A percentile compares a stretch with the other conserved stretches of the same genome.
phyloP scores from a whole-genome alignment of 139 green algal genomes.

The Limnomonas spitsbergensis region DNA sequence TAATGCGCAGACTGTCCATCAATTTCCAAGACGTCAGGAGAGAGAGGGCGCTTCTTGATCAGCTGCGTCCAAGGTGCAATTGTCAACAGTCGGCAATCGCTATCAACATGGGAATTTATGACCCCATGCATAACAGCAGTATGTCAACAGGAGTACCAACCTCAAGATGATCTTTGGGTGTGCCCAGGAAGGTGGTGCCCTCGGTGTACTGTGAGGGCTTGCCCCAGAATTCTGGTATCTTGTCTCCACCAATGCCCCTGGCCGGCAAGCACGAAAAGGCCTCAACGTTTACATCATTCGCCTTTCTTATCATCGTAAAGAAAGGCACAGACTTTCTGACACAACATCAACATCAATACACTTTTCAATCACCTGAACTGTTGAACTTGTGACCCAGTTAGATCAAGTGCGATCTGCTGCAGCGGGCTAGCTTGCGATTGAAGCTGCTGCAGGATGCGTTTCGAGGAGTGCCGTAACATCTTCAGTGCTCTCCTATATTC shows the following conservation, averaged over 20 bases:
- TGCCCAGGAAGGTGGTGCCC: slow-evolving; percentile 89
- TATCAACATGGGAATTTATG: too few relatives aligned
- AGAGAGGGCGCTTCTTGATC: slow-evolving; percentile 82
- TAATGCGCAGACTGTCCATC: slow-evolving; percentile 78
- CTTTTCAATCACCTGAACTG: neutral
- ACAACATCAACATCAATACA: neutral
- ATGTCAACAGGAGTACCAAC: too few relatives aligned
- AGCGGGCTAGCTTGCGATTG: neutral
- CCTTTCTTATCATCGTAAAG: neutral
- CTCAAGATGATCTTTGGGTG: slow-evolving; percentile 80
- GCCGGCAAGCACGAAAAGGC: neutral
- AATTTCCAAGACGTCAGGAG: slow-evolving; percentile 87
- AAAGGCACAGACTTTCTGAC: neutral
- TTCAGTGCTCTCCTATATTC: too few relatives aligned
- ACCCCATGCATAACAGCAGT: too few relatives aligned
- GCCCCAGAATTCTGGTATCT: slow-evolving; percentile 82
- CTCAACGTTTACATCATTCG: neutral
- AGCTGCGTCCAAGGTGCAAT: slow-evolving; percentile 49
- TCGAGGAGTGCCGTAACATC: slow-evolving; percentile 4
- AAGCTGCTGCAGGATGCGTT: neutral
- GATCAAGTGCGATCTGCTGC: neutral
- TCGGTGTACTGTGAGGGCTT: slow-evolving; percentile 77
- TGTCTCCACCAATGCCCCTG: slow-evolving; percentile 57
- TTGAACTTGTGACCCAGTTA: neutral
- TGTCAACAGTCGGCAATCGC: too few relatives aligned